Evolutionary conservation across 768 basidiomycete species (phyloP).

Genomic region (Mrakia gelida): DNA sequence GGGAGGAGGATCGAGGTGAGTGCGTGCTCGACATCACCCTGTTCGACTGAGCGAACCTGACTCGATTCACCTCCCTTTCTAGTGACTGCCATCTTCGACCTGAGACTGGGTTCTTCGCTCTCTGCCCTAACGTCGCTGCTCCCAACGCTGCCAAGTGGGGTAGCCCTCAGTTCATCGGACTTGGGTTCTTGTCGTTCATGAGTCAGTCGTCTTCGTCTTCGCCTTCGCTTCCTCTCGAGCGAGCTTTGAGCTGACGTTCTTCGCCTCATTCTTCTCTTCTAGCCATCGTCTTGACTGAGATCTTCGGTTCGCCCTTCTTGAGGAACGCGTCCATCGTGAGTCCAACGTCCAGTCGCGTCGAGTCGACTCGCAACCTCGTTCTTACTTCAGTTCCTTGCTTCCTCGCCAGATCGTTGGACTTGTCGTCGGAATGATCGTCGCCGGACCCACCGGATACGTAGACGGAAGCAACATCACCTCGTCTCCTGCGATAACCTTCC

Average conservation of each 20-base stretch:
- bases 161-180: conserved; percentile 74
- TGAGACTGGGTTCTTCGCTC: conserved; percentile 59
- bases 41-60: neutral
- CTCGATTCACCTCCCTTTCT: neutral
- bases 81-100: conserved; percentile 59
- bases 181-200: conserved; percentile 75
- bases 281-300: conserved; percentile 52
- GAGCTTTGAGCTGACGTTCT: too few relatives aligned
- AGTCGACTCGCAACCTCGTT: too few relatives aligned
- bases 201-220: too few relatives aligned
- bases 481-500: conserved; percentile 73
- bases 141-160: conserved; percentile 70
- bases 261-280: conserved; percentile 34
- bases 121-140: conserved; percentile 68
- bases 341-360: neutral
- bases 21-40: neutral
- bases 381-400: neutral
- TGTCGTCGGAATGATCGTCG: conserved; percentile 71
- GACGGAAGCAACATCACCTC: conserved; percentile 59
- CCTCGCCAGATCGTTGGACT: conserved; percentile 59
- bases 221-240: too few relatives aligned
- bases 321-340: conserved; percentile 53
- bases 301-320: conserved; percentile 80
- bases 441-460: conserved; percentile 74
- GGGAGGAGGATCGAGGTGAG: conserved; percentile 70